A percentile compares a stretch with the other conserved stretches of the same genome.
These are phyloP conservation scores for Choiromyces venosus DNA, from an alignment of 495 filamentous ascomycete species.

Conservation along the genomic window DNA sequence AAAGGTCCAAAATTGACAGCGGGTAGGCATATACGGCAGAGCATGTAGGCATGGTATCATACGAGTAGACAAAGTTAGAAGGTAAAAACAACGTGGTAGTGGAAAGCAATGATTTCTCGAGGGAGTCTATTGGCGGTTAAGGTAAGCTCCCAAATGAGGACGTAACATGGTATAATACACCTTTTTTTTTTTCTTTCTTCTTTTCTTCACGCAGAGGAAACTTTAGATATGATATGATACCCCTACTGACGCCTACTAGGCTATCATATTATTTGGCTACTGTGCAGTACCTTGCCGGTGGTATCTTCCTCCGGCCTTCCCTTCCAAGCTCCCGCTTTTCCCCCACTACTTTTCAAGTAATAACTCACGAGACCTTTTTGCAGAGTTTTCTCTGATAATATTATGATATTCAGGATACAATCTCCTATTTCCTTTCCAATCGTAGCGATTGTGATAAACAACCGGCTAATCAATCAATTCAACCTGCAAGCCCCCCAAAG, in stretches of 20 bases:
- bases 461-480: neutral
- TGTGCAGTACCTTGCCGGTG: neutral
- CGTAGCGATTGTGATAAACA: neutral
- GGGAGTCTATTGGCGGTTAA: neutral
- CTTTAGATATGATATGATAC: neutral
- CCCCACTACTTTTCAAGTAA: neutral
- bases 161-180: neutral
- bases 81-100: neutral
- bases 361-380: neutral
- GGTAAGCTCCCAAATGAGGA: neutral
- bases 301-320: neutral
- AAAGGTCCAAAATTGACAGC: neutral
- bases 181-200: neutral
- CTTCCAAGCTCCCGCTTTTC: neutral
- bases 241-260: neutral
- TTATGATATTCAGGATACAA: neutral
- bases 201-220: slow-evolving; percentile 2
- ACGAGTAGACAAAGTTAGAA: neutral
- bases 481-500: neutral
- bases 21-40: neutral
- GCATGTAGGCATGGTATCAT: neutral
- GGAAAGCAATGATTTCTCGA: neutral
- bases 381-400: neutral
- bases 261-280: neutral
- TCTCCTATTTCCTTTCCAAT: neutral